Percentiles rank a stretch among this genome's conserved stretches.
Conservation (phyloP, 2,329 filamentous ascomycete species). For the Microdochium trichocladiopsis region DNA sequence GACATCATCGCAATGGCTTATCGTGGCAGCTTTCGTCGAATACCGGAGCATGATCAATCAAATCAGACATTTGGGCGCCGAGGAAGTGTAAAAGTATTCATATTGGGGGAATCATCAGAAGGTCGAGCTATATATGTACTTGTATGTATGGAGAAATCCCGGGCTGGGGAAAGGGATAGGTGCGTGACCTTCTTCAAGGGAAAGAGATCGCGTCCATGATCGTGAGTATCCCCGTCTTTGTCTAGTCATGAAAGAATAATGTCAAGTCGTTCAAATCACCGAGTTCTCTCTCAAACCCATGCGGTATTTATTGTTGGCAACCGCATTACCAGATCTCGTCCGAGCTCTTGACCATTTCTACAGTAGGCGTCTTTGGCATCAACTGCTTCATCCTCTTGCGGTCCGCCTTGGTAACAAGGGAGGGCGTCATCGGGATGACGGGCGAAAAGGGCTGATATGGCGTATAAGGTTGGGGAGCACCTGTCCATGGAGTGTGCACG, state of each 20-base stretch:
- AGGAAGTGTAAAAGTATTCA: too few species aligned
- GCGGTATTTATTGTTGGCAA: too few species aligned
- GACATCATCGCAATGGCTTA: too few species aligned
- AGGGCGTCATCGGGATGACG: slow-evolving; percentile 69
- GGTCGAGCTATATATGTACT: background rate
- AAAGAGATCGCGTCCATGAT: background rate
- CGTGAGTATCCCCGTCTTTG: background rate
- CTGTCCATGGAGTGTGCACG: slow-evolving; percentile 55
- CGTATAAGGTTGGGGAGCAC: slow-evolving; percentile 60
- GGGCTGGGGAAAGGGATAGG: background rate
- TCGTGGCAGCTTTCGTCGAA: too few species aligned
- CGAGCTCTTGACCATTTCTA: slow-evolving; percentile 53
- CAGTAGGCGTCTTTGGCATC: slow-evolving; percentile 55
- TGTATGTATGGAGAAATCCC: background rate
- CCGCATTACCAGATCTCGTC: slow-evolving; percentile 56
- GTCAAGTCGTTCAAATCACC: background rate
- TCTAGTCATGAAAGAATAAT: background rate
- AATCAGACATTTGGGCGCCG: too few species aligned
- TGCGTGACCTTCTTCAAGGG: background rate
- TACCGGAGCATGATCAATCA: too few species aligned
- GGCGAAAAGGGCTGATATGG: slow-evolving; percentile 77
- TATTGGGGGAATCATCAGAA: too few species aligned
- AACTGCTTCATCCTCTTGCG: slow-evolving; percentile 60
- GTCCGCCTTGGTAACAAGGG: slow-evolving; percentile 63
- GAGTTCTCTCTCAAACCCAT: background rate